These are phyloP conservation scores for Phytopythium montanum DNA, from an alignment of 352 stramenopile genomes.

Conservation along the genomic window DNA sequence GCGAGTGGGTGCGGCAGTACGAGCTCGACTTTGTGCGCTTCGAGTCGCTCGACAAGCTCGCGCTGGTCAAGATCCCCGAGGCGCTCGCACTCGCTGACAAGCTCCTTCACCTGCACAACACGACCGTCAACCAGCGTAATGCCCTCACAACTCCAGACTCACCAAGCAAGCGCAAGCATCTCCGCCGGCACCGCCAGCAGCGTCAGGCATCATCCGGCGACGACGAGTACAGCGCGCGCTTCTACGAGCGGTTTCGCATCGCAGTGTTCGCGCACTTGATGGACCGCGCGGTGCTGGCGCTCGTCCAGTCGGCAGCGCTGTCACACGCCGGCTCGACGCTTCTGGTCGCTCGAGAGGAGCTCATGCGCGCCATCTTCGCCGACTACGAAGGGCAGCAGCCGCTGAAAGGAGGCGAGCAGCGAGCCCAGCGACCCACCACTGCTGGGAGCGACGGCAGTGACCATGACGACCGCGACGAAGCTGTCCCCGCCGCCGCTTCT, in stretches of 20 bases:
- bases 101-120: conserved; percentile 21
- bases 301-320: conserved; percentile 28
- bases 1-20: conserved; percentile 41
- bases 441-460: conserved; percentile 4
- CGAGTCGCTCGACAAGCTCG: conserved; percentile 47
- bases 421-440: neutral
- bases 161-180: neutral
- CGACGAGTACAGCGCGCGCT: conserved; percentile 17
- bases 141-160: neutral
- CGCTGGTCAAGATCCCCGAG: conserved; percentile 45
- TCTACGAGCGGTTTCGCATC: conserved; percentile 36
- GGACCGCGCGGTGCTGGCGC: conserved; percentile 31
- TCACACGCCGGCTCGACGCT: conserved; percentile 23
- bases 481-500: neutral
- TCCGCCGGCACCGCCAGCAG: neutral
- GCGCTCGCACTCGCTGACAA: conserved; percentile 42
- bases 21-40: conserved; percentile 39
- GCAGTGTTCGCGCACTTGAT: conserved; percentile 43
- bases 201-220: neutral
- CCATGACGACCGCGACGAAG: conserved; percentile 5
- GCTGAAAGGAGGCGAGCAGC: neutral
- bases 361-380: conserved; percentile 41
- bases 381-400: conserved; percentile 27
- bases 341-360: conserved; percentile 32
- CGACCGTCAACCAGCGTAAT: neutral